A percentile compares a stretch with the other conserved stretches of the same genome.
Evolutionary conservation across 805 yeast species (phyloP).

Genomic region (Zygosaccharomyces kombuchaensis): DNA sequence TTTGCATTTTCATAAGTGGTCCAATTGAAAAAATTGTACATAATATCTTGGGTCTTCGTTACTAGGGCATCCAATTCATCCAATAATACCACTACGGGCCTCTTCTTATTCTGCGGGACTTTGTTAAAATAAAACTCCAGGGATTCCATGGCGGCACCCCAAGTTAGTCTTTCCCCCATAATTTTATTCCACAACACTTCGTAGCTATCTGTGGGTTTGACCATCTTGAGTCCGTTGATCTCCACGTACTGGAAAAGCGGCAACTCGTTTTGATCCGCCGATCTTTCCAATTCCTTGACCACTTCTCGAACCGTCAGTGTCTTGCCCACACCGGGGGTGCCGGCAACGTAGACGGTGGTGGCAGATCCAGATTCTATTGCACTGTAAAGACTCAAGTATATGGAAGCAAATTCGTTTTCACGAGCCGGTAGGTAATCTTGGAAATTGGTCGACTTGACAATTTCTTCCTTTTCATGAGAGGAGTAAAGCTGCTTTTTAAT

Average conservation of each 20-base stretch:
- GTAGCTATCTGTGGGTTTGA: constrained; percentile 76
- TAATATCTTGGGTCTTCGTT: constrained; percentile 68
- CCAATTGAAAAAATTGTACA: constrained; percentile 98
- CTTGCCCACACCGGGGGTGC: constrained; percentile 98
- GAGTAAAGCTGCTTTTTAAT: constrained; percentile 37
- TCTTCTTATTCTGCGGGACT: constrained; percentile 32
- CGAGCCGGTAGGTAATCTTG: constrained; percentile 72
- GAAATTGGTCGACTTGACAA: constrained; percentile 36
- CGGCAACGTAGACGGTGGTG: constrained; percentile 83
- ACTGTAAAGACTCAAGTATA: constrained; percentile 64
- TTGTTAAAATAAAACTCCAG: constrained; percentile 67
- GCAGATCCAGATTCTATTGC: constrained; percentile 72
- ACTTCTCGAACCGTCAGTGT: constrained; percentile 91
- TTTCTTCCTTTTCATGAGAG: constrained; percentile 41
- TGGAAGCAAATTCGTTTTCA: constrained; percentile 70
- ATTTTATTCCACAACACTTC: constrained; percentile 77
- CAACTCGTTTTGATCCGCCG: constrained; percentile 38
- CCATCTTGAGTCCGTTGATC: constrained; percentile 83
- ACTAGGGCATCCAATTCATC: constrained; percentile 95
- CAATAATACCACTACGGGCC: constrained; percentile 63
- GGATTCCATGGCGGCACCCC: constrained; percentile 59
- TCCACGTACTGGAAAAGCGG: constrained; percentile 69
- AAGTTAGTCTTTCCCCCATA: constrained; percentile 52
- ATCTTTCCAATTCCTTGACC: constrained; percentile 55
- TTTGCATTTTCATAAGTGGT: constrained; percentile 78